Evolutionary conservation across 2,329 filamentous ascomycete genomes (phyloP).

Genomic region (Aurifilum marmelostoma): DNA sequence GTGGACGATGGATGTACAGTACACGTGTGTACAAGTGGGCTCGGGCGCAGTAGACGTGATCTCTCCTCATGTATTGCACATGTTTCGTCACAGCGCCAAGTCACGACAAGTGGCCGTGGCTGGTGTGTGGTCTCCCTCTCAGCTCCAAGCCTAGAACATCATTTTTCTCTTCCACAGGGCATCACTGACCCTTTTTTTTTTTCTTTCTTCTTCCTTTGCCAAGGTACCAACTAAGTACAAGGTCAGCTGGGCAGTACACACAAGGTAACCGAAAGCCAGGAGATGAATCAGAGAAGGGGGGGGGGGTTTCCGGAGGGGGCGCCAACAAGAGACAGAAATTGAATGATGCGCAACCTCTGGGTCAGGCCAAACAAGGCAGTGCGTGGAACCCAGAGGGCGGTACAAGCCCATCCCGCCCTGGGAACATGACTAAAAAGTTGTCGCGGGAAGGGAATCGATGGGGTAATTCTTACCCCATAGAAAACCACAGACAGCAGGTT

Average conservation of each 20-base stretch:
- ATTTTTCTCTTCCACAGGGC: conserved; percentile 8
- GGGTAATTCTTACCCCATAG: conserved; percentile 38
- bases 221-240: background rate
- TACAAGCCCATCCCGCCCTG: conserved; percentile 10
- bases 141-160: background rate
- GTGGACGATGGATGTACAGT: background rate
- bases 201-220: too few relatives aligned
- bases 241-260: background rate
- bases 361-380: conserved; percentile 6
- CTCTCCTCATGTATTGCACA: conserved; percentile 7
- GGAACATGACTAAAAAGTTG: conserved; percentile 29
- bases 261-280: background rate
- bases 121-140: background rate
- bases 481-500: conserved; percentile 29
- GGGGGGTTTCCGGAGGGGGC: background rate
- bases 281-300: conserved; percentile 17
- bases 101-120: background rate
- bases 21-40: background rate
- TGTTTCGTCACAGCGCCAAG: background rate
- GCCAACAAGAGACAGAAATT: conserved; percentile 2
- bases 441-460: conserved; percentile 32
- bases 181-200: conserved; percentile 26
- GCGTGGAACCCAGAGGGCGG: background rate
- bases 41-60: conserved; percentile 2
- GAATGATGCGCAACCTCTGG: conserved; percentile 1